These are phyloP conservation scores for Leccinellum albellum DNA, from an alignment of 768 basidiomycete species.

Conservation along the genomic window DNA sequence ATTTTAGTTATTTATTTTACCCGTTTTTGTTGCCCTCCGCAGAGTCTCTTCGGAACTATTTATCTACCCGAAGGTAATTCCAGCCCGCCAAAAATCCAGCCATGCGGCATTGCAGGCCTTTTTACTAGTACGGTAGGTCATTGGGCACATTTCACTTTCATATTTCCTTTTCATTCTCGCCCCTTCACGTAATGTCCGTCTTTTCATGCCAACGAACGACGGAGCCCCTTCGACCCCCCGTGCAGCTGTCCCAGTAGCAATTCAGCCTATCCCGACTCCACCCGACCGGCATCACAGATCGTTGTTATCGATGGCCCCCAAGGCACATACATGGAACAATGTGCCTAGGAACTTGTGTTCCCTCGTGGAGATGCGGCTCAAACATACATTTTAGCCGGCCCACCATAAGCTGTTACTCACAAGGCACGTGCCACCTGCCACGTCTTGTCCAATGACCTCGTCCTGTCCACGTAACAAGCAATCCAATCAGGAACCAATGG, in stretches of 20 bases:
- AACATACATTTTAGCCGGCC: slow-evolving; percentile 1
- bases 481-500: not conserved
- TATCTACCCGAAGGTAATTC: slow-evolving; percentile 2
- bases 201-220: not conserved
- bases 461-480: not conserved
- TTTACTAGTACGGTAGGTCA: not conserved
- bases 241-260: not conserved
- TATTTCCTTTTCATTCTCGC: slow-evolving; percentile 11
- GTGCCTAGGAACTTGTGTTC: not conserved
- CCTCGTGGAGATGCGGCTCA: not conserved
- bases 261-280: slow-evolving; percentile 3
- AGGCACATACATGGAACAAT: slow-evolving; percentile 9
- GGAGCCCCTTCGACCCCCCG: slow-evolving; percentile 1
- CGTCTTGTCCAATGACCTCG: not conserved
- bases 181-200: slow-evolving; percentile 5
- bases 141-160: slow-evolving; percentile 7
- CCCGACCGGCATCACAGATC: slow-evolving; percentile 14
- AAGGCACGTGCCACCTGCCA: slow-evolving; percentile 4
- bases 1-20: not conserved
- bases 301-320: slow-evolving; percentile 7
- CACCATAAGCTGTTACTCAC: not conserved
- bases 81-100: not conserved
- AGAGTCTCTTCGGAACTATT: slow-evolving; percentile 10
- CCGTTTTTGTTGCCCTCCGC: not conserved
- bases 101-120: slow-evolving; percentile 14